Evolutionary conservation across 371 early-diverging fungal genomes (phyloP).

Genomic region (Apophysomyces variabilis): DNA sequence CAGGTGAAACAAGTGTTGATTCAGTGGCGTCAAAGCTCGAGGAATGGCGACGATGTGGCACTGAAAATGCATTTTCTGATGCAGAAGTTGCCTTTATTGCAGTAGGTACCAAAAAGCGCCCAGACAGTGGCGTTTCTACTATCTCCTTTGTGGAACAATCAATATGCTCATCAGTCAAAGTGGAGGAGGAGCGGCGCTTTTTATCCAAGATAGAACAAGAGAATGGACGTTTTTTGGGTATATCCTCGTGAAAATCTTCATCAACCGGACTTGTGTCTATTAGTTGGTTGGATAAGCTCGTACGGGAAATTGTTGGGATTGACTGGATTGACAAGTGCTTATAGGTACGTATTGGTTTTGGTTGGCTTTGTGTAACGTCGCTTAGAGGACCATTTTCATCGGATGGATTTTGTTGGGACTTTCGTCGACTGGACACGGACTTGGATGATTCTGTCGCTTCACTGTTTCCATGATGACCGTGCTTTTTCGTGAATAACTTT

Average conservation of each 20-base stretch:
- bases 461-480: background rate
- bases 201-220: slow-evolving; percentile 2
- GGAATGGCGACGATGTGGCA: background rate
- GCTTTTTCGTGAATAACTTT: background rate
- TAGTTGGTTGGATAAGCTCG: background rate
- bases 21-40: background rate
- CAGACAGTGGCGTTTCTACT: slow-evolving; percentile 6
- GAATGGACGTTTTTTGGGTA: slow-evolving; percentile 1
- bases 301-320: background rate
- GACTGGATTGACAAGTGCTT: background rate
- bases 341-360: background rate
- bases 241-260: background rate
- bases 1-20: too few species aligned
- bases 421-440: background rate
- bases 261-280: background rate
- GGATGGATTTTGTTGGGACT: background rate
- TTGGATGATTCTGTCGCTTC: background rate
- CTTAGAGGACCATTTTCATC: background rate
- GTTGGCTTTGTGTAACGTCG: slow-evolving; percentile 6
- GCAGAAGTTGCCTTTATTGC: background rate
- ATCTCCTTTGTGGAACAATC: background rate
- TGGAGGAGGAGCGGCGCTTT: background rate
- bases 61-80: background rate
- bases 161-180: background rate
- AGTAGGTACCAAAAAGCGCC: background rate